Conservation (phyloP, 164 flowering plant species). For the Magnolia officinalis region DNA sequence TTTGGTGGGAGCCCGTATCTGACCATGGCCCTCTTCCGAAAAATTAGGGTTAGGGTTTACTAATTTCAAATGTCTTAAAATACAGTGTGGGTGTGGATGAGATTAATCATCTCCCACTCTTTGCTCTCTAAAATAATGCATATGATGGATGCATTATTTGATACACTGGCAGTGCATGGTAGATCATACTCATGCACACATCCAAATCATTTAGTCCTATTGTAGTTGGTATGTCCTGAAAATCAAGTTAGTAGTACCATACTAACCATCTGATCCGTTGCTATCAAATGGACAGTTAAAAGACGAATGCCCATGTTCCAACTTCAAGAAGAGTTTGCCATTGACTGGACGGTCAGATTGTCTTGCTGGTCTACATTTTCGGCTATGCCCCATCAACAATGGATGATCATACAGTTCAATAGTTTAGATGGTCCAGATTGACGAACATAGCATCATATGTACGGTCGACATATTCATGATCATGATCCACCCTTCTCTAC, state of each 20-base stretch:
- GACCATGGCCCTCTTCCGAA: constrained; percentile 15
- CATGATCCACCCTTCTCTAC: too few species aligned
- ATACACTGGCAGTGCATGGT: not conserved
- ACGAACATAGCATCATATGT: too few species aligned
- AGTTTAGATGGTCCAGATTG: too few species aligned
- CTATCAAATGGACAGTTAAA: not conserved
- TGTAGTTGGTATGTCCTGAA: not conserved
- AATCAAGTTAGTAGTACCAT: not conserved
- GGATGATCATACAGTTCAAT: too few species aligned
- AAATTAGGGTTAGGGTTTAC: constrained; percentile 14
- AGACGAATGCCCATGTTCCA: too few species aligned
- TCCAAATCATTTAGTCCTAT: too few species aligned
- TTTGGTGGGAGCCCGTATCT: constrained; percentile 24
- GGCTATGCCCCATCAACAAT: too few species aligned
- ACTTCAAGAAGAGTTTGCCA: too few species aligned
- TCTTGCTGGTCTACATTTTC: too few species aligned
- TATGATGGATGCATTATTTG: not conserved
- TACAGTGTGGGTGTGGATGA: constrained; percentile 9
- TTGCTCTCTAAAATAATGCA: constrained; percentile 2
- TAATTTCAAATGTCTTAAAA: constrained; percentile 6
- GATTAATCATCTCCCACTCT: constrained; percentile 25
- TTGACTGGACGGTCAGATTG: too few species aligned
- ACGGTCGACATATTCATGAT: too few species aligned
- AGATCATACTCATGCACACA: not conserved
- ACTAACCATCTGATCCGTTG: not conserved